These are phyloP conservation scores for Pseudonectria buxi DNA, from an alignment of 2,329 filamentous ascomycete species.

Conservation along the genomic window DNA sequence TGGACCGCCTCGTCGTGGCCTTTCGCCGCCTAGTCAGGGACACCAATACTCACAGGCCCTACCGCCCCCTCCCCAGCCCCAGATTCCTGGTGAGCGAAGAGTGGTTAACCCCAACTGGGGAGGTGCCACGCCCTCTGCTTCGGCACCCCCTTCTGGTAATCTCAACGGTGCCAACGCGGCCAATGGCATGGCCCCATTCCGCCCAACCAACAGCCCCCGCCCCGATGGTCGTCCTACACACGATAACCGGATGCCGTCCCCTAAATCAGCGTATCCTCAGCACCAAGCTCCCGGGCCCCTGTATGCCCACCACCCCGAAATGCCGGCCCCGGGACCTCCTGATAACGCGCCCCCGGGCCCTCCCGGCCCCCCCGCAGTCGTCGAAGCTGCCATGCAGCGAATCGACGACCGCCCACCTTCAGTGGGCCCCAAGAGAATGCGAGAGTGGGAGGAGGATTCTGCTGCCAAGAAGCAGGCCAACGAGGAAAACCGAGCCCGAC, in stretches of 20 bases:
- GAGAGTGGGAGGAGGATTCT: constrained; percentile 87
- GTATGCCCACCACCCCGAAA: constrained; percentile 68
- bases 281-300: constrained; percentile 48
- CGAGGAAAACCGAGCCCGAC: constrained; percentile 77
- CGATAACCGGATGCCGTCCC: constrained; percentile 85
- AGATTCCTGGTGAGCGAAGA: constrained; percentile 47
- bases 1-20: constrained; percentile 39
- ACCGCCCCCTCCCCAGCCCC: constrained; percentile 40
- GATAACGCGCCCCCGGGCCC: constrained; percentile 15
- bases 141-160: constrained; percentile 31
- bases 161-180: constrained; percentile 33
- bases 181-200: constrained; percentile 62
- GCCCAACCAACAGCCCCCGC: constrained; percentile 66
- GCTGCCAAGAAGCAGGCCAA: constrained; percentile 78
- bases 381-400: constrained; percentile 59
- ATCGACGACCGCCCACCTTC: constrained; percentile 70
- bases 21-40: constrained; percentile 44
- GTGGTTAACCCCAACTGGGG: constrained; percentile 54
- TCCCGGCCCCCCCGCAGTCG: constrained; percentile 49
- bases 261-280: constrained; percentile 76
- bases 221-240: constrained; percentile 75
- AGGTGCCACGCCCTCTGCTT: constrained; percentile 43
- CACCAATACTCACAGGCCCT: constrained; percentile 46
- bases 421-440: constrained; percentile 72
- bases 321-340: constrained; percentile 41